These are phyloP conservation scores for Phoma sp. DNA, from an alignment of 2,329 filamentous ascomycete genomes.

Conservation along the genomic window DNA sequence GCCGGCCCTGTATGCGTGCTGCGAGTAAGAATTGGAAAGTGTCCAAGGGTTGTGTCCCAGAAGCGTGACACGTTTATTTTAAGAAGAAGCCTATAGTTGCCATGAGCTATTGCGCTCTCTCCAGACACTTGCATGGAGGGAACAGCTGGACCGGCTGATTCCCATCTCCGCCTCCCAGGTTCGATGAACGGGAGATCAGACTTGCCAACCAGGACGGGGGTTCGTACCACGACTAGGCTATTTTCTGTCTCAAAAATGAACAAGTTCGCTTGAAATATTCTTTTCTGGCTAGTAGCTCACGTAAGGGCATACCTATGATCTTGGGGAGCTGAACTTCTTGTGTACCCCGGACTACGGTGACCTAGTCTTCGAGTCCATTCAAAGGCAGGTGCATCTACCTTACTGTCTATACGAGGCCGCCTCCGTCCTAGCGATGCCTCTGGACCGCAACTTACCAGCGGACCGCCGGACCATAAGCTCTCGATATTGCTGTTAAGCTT, in stretches of 20 bases:
- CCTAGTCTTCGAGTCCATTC: neutral
- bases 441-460: constrained; percentile 37
- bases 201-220: neutral
- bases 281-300: neutral
- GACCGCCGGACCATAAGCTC: constrained; percentile 44
- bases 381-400: constrained; percentile 15
- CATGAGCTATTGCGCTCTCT: constrained; percentile 1
- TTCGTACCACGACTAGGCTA: neutral
- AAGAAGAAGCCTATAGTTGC: neutral
- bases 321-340: neutral
- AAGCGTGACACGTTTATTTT: neutral
- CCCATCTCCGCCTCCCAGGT: neutral
- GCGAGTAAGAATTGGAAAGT: neutral
- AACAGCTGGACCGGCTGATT: neutral
- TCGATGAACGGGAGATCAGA: neutral
- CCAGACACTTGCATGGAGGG: neutral
- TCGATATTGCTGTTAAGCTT: constrained; percentile 43
- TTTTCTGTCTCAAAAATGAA: neutral
- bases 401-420: constrained; percentile 40
- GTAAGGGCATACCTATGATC: neutral
- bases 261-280: neutral
- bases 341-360: constrained; percentile 24
- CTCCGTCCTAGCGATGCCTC: constrained; percentile 28
- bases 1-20: neutral
- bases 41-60: neutral